Percentiles rank a stretch among this genome's conserved stretches.
Evolutionary conservation across 345 rosid genomes (phyloP).

Genomic region (Salix udensis): DNA sequence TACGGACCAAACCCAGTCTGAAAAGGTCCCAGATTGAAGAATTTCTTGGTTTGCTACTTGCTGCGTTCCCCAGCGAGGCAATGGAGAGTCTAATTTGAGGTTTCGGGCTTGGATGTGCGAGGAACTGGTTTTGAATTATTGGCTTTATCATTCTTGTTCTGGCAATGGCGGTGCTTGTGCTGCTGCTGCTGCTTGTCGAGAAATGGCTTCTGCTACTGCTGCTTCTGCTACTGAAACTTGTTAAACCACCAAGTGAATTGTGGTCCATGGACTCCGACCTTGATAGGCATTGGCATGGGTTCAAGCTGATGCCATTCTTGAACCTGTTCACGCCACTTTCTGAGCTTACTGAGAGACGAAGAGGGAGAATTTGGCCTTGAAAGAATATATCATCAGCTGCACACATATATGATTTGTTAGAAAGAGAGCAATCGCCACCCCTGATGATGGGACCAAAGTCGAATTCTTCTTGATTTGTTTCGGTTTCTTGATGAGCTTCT

Average conservation of each 20-base stretch:
- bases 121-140: slow-evolving; percentile 42
- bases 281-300: slow-evolving; percentile 22
- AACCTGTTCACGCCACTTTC: slow-evolving; percentile 27
- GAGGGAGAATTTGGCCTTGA: slow-evolving; percentile 64
- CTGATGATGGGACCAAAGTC: slow-evolving; percentile 42
- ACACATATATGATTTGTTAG: slow-evolving; percentile 53
- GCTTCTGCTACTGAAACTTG: slow-evolving; percentile 45
- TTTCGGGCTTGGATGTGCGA: slow-evolving; percentile 62
- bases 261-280: slow-evolving; percentile 61
- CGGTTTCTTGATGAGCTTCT: slow-evolving; percentile 18
- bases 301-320: slow-evolving; percentile 13
- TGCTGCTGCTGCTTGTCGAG: slow-evolving; percentile 28
- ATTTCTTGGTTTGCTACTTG: slow-evolving; percentile 32
- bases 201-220: slow-evolving; percentile 38
- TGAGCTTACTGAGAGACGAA: slow-evolving; percentile 57
- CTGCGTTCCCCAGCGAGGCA: slow-evolving; percentile 21
- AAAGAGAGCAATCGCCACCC: slow-evolving; percentile 27
- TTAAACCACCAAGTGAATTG: slow-evolving; percentile 16
- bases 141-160: slow-evolving; percentile 27
- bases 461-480: slow-evolving; percentile 42
- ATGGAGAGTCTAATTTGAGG: slow-evolving; percentile 57
- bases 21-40: slow-evolving; percentile 70
- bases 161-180: background rate
- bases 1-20: slow-evolving; percentile 60
- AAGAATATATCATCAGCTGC: slow-evolving; percentile 74